Evolutionary conservation across 345 rosid species (phyloP).

Genomic region (Boechera divaricarpa): DNA sequence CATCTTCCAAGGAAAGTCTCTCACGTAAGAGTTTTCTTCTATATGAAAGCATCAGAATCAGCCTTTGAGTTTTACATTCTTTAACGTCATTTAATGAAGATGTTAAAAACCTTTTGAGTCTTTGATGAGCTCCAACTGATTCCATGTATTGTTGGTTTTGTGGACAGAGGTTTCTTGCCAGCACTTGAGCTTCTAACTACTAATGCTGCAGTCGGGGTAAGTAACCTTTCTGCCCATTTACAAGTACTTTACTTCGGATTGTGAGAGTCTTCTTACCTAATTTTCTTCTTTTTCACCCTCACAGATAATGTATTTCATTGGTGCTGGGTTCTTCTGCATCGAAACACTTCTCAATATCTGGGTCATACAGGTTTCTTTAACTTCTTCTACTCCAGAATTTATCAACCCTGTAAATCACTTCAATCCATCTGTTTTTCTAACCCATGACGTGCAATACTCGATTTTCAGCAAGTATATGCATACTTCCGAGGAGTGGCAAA

Average conservation of each 20-base stretch:
- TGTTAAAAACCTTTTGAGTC: background rate
- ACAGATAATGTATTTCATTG: conserved; percentile 84
- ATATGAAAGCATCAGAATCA: conserved; percentile 21
- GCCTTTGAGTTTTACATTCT: conserved; percentile 8
- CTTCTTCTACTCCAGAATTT: conserved; percentile 17
- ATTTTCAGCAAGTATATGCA: conserved; percentile 90
- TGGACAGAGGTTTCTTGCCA: conserved; percentile 90
- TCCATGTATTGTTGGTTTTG: conserved; percentile 27
- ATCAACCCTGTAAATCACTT: conserved; percentile 11
- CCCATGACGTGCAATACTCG: conserved; percentile 5
- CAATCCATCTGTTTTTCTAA: conserved; percentile 10
- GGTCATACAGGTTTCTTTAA: conserved; percentile 86
- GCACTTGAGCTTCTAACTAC: conserved; percentile 68
- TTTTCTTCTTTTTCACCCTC: conserved; percentile 18
- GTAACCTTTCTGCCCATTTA: conserved; percentile 30
- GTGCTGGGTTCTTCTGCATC: conserved; percentile 72
- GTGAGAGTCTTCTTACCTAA: conserved; percentile 8
- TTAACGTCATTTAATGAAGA: background rate
- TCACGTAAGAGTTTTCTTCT: conserved; percentile 67
- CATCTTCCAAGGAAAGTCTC: conserved; percentile 93
- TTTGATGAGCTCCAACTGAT: conserved; percentile 32
- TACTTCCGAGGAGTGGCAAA: conserved; percentile 90
- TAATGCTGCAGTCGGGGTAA: conserved; percentile 74
- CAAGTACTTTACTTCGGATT: conserved; percentile 11
- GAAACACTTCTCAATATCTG: conserved; percentile 90